Percentiles rank a stretch among this genome's conserved stretches.
phyloP scores from a whole-genome alignment of 2,329 filamentous ascomycete genomes.

The Nannizziopsis barbatae region DNA sequence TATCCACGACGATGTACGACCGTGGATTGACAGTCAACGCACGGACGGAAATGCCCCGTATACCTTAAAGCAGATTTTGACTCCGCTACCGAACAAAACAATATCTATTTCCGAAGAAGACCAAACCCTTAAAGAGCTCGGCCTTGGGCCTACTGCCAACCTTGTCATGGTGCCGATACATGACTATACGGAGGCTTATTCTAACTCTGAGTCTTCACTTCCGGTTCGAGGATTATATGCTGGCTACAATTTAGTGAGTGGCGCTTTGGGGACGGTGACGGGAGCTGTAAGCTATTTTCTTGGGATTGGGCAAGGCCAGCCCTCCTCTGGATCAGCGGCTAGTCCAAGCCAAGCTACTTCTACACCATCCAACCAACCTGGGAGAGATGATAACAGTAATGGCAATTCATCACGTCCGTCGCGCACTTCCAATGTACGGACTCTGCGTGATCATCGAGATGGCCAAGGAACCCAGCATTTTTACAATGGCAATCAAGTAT shows the following conservation, averaged over 20 bases:
- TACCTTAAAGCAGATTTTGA: conserved; percentile 71
- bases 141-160: conserved; percentile 66
- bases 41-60: conserved; percentile 54
- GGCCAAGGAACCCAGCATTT: conserved; percentile 55
- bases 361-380: background rate
- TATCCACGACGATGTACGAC: conserved; percentile 55
- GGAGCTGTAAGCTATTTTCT: conserved; percentile 36
- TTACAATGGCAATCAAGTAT: conserved; percentile 84
- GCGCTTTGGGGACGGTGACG: conserved; percentile 33
- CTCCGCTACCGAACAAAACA: conserved; percentile 62
- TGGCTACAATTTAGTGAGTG: conserved; percentile 35
- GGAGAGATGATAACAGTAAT: conserved; percentile 6
- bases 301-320: conserved; percentile 27
- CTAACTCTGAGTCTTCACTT: conserved; percentile 26
- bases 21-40: conserved; percentile 61
- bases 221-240: conserved; percentile 34
- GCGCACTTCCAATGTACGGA: conserved; percentile 36
- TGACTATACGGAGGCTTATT: conserved; percentile 50
- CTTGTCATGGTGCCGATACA: conserved; percentile 66
- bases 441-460: conserved; percentile 45
- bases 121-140: conserved; percentile 55
- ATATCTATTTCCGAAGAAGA: conserved; percentile 67
- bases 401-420: conserved; percentile 17
- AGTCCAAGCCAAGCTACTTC: conserved; percentile 6
- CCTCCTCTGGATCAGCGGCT: conserved; percentile 1